Percentiles rank a stretch among this genome's conserved stretches.
Evolutionary conservation across 306 rosid genomes (phyloP).

Genomic region (Glycine latifolia): DNA sequence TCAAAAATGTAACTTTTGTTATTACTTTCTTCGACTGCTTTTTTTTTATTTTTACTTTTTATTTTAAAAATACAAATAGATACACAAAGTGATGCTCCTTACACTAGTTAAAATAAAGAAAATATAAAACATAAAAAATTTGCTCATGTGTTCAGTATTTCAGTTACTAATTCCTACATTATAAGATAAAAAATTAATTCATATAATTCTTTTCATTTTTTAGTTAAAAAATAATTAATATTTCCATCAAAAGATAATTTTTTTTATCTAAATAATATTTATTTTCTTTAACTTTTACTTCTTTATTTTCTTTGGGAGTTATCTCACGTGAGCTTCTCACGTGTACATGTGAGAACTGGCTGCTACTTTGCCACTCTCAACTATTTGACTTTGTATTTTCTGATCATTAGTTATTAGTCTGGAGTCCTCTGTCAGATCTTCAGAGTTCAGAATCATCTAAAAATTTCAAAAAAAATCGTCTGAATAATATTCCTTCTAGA

Average conservation of each 20-base stretch:
- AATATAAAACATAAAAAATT: neutral
- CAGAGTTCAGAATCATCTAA: neutral
- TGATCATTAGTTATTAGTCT: neutral
- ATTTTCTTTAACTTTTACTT: neutral
- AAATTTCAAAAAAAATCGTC: neutral
- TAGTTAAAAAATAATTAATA: neutral
- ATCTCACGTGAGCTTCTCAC: neutral
- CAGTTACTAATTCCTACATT: neutral
- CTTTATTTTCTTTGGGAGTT: neutral
- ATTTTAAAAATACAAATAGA: too few relatives aligned
- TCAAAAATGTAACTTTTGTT: too few relatives aligned
- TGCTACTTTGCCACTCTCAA: neutral
- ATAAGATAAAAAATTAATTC: neutral
- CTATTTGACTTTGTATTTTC: neutral
- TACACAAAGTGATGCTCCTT: too few relatives aligned
- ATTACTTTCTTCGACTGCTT: too few relatives aligned
- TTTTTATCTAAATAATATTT: neutral
- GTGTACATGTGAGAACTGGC: neutral
- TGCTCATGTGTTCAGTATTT: neutral
- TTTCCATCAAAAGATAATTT: neutral
- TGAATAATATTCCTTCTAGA: neutral
- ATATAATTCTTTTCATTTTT: neutral
- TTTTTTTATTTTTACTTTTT: too few relatives aligned
- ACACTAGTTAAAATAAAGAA: neutral
- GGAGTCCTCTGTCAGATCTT: neutral